Percentiles rank a stretch among this genome's conserved stretches.
phyloP scores from a whole-genome alignment of 2,329 filamentous ascomycete species.

The Pestalotiopsis sp. region DNA sequence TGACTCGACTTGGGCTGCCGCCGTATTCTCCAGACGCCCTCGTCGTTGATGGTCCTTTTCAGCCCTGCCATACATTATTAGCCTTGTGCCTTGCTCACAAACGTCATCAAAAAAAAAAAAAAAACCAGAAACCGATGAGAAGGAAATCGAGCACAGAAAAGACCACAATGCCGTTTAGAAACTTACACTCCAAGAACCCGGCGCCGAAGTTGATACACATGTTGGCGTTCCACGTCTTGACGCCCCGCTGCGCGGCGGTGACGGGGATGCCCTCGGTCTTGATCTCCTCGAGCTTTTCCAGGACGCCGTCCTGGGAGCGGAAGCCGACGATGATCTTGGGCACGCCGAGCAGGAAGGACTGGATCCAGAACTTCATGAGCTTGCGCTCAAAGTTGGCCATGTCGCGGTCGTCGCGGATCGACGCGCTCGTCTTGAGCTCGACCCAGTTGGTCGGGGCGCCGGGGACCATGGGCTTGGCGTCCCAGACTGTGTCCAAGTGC shows the following conservation, averaged over 20 bases:
- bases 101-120: neutral
- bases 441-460: slow-evolving; percentile 84
- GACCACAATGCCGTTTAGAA: neutral
- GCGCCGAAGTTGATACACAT: slow-evolving; percentile 90
- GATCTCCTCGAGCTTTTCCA: slow-evolving; percentile 75
- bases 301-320: slow-evolving; percentile 71
- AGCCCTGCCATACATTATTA: slow-evolving; percentile 52
- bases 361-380: slow-evolving; percentile 94
- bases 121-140: neutral
- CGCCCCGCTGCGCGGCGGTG: slow-evolving; percentile 68
- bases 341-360: slow-evolving; percentile 91
- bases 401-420: slow-evolving; percentile 69
- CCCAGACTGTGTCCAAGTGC: too few species aligned
- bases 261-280: slow-evolving; percentile 79
- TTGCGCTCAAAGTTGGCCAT: slow-evolving; percentile 82
- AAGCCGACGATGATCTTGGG: slow-evolving; percentile 92
- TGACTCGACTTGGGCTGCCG: slow-evolving; percentile 62
- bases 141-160: neutral
- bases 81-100: too few species aligned
- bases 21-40: slow-evolving; percentile 81
- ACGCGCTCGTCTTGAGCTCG: slow-evolving; percentile 88
- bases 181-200: slow-evolving; percentile 75
- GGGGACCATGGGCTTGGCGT: slow-evolving; percentile 70
- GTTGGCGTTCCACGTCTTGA: slow-evolving; percentile 84
- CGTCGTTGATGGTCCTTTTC: slow-evolving; percentile 64